Evolutionary conservation across 1,284 basidiomycete genomes (phyloP).

Genomic region (Athelia sp.): DNA sequence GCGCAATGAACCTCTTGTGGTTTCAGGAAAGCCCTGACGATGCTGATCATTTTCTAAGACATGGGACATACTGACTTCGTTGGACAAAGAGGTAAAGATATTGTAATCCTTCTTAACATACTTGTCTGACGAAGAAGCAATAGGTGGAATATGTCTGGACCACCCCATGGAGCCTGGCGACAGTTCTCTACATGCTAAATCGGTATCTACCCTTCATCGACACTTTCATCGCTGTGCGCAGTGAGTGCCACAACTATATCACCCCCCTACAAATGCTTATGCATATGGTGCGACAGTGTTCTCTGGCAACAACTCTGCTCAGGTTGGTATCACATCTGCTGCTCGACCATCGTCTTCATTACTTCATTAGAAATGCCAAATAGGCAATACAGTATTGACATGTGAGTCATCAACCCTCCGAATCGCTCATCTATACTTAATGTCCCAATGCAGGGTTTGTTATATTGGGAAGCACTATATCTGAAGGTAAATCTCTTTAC

Average conservation of each 20-base stretch:
- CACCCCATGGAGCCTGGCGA: constrained; percentile 26
- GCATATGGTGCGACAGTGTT: constrained; percentile 18
- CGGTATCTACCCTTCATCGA: constrained; percentile 38
- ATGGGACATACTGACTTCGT: constrained; percentile 32
- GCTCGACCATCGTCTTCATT: background rate
- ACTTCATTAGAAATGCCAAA: constrained; percentile 20
- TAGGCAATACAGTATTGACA: constrained; percentile 21
- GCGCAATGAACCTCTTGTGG: too few relatives aligned
- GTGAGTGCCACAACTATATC: constrained; percentile 17
- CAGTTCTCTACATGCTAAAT: constrained; percentile 33
- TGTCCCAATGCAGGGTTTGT: constrained; percentile 26
- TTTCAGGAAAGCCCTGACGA: too few relatives aligned
- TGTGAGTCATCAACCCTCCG: constrained; percentile 20
- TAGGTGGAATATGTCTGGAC: constrained; percentile 36
- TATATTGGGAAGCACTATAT: constrained; percentile 27
- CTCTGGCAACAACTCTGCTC: constrained; percentile 18
- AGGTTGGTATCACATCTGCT: constrained; percentile 17
- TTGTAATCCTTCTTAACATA: background rate
- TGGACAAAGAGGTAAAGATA: constrained; percentile 31
- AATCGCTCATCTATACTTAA: background rate
- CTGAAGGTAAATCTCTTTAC: constrained; percentile 25
- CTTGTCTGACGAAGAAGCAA: background rate
- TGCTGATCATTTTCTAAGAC: too few relatives aligned
- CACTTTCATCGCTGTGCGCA: constrained; percentile 29
- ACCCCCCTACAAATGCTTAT: background rate